A percentile compares a stretch with the other conserved stretches of the same genome.
These are phyloP conservation scores for Mycena crocata DNA, from an alignment of 768 basidiomycete genomes.

Conservation along the genomic window DNA sequence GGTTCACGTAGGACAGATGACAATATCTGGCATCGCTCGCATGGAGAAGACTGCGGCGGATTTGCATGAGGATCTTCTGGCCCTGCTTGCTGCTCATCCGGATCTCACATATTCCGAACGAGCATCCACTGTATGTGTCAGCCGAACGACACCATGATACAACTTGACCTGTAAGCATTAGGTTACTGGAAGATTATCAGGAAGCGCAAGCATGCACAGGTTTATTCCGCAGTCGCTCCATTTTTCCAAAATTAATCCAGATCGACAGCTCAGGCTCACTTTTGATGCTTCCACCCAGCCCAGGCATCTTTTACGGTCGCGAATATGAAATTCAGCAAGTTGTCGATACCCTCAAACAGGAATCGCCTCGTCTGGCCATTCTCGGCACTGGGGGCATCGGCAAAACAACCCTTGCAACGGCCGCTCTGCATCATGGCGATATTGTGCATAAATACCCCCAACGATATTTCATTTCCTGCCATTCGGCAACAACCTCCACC, in stretches of 20 bases:
- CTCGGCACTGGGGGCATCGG: slow-evolving; percentile 15
- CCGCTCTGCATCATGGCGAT: neutral
- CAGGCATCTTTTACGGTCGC: neutral
- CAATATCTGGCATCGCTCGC: too few species aligned
- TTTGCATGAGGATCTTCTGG: neutral
- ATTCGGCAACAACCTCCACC: neutral
- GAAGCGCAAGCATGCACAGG: neutral
- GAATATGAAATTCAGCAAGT: neutral
- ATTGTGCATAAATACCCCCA: neutral
- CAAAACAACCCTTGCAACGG: slow-evolving; percentile 1
- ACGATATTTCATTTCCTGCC: slow-evolving; percentile 14
- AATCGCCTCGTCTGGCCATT: neutral
- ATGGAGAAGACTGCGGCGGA: neutral
- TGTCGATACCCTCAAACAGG: neutral
- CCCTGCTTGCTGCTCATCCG: neutral
- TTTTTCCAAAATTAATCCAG: neutral
- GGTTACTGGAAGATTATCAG: neutral
- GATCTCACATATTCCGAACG: neutral
- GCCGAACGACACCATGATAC: neutral
- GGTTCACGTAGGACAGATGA: too few species aligned
- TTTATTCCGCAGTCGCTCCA: neutral
- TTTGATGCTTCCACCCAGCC: neutral
- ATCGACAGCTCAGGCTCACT: neutral
- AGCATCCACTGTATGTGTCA: neutral
- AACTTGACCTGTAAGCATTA: neutral